These are phyloP conservation scores for Xylaria acuta DNA, from an alignment of 495 filamentous ascomycete genomes.

Conservation along the genomic window DNA sequence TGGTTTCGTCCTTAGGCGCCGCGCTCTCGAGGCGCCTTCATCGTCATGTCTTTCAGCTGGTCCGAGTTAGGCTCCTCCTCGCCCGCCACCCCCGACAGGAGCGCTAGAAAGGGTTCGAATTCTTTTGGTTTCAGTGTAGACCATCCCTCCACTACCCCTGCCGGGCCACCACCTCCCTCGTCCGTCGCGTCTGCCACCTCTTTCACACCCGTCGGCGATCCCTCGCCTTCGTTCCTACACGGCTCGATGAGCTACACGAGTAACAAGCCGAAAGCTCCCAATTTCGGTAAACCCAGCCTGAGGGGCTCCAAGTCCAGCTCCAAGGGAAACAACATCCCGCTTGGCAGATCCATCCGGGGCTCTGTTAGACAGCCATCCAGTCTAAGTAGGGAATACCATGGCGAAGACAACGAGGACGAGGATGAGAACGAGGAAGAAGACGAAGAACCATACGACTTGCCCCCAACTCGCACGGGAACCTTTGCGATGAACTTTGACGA, in stretches of 20 bases:
- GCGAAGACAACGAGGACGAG: constrained; percentile 45
- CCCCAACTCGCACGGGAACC: constrained; percentile 40
- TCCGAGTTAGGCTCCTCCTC: constrained; percentile 39
- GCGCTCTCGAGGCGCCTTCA: constrained; percentile 25
- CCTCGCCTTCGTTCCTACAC: constrained; percentile 67
- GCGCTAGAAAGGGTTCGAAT: constrained; percentile 34
- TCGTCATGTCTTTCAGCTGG: constrained; percentile 46
- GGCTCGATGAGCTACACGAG: constrained; percentile 64
- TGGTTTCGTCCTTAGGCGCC: constrained; percentile 19
- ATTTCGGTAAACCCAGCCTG: constrained; percentile 50
- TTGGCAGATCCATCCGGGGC: constrained; percentile 53
- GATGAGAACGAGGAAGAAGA: constrained; percentile 34
- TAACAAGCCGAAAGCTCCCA: constrained; percentile 52
- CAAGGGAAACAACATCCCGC: constrained; percentile 44
- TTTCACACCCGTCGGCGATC: constrained; percentile 76
- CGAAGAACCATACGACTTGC: constrained; percentile 26
- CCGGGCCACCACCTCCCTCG: constrained; percentile 70
- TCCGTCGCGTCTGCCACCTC: constrained; percentile 58
- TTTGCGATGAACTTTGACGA: constrained; percentile 38
- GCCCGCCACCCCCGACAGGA: constrained; percentile 46
- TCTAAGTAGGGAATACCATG: constrained; percentile 44
- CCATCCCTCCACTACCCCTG: constrained; percentile 77
- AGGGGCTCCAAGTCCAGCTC: constrained; percentile 45
- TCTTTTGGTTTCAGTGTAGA: constrained; percentile 38
- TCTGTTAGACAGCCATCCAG: constrained; percentile 43